phyloP scores from a whole-genome alignment of 139 green algal genomes.

The Coelastrella sp. region DNA sequence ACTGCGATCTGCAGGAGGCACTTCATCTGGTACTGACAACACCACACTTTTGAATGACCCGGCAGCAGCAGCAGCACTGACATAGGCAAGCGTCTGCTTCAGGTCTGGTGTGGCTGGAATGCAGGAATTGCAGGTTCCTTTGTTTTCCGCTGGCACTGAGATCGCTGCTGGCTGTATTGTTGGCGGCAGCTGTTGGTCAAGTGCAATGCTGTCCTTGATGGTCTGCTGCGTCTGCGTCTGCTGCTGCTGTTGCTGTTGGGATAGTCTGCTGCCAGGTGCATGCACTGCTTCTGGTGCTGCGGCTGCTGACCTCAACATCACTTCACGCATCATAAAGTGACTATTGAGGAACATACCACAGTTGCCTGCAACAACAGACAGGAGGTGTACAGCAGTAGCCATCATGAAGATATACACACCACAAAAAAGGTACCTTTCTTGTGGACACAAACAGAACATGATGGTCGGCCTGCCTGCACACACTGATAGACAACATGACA shows the following conservation, averaged over 20 bases:
- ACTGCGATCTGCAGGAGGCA: neutral
- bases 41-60: slow-evolving; percentile 23
- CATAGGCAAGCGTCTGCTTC: neutral
- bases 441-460: too few species aligned
- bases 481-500: neutral
- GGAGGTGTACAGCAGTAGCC: neutral
- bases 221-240: neutral
- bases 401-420: too few species aligned
- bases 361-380: neutral
- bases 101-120: neutral
- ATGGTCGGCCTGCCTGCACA: too few species aligned
- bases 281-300: neutral
- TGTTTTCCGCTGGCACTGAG: neutral
- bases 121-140: neutral
- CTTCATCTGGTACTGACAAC: slow-evolving; percentile 36
- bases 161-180: neutral
- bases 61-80: slow-evolving; percentile 17
- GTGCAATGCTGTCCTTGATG: neutral
- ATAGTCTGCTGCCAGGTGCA: neutral
- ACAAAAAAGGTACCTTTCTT: too few species aligned
- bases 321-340: slow-evolving; percentile 30
- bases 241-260: neutral
- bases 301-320: neutral
- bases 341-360: slow-evolving; percentile 44
- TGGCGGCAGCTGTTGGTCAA: neutral